Base-by-base conservation (phyloP, 1,284 basidiomycete genomes). In the Blastosporella zonata region DNA sequence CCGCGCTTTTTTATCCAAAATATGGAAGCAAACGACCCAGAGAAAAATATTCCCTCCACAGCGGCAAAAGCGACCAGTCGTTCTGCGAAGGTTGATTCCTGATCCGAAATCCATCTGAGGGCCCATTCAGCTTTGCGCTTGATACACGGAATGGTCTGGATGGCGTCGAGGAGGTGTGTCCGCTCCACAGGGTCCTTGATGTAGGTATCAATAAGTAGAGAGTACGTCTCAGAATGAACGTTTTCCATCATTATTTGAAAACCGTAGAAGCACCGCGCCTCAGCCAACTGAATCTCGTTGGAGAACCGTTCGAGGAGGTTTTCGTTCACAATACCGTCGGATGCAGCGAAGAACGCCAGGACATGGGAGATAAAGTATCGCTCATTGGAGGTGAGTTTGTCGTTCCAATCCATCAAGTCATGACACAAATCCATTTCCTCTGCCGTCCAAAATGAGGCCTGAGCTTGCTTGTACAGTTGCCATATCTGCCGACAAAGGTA, bases 221-320 rank as follows among this genome's bases (percentile, higher is more conserved):
- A 98, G 72, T 98, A 98, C 0, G 95, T 97, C 69, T 98, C 96
- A 3, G 94, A 97, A 69, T 96, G 93, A 41, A 95, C 86, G 67
- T 94, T 95, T 69, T 99, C 96, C 90, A 98, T 98, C 95, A 98
- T 98, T 66, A 98, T 97, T 66, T 98, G 96, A 78, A 98, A 98
- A 15, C 96, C 96, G 66, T 98, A 98, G 76, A 99, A 99, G 68
- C 91, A 97, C 27, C 95, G 90, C 10, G 94, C 96, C 71, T 98
- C 95, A 22, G 95, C 92, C 7, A 78, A 84, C 68, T 98, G 94
- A 0, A 98, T 94, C 68, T 98, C 96, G 52, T 86, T 85, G 27
- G 91, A 94, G 74, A 97, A 98, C 27, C 95, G 86, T 70, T 97
- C 93, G 46, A 97, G 79, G 0, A 98, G 78, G 71, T 98, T 98